Evolutionary conservation across 805 yeast genomes (phyloP).

Genomic region (Pichia californica): DNA sequence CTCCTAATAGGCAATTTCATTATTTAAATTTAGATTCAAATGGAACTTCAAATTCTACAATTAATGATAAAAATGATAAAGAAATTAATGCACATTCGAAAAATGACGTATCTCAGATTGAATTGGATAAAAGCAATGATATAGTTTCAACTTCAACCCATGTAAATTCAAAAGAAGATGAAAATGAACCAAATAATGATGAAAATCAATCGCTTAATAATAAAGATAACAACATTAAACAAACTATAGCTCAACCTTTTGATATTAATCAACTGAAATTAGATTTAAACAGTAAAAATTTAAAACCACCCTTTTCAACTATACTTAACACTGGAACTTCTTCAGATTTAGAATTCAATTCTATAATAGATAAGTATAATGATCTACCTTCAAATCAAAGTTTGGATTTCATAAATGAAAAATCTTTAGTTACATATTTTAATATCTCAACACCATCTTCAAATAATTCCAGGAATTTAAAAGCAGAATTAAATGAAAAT

Average conservation of each 20-base stretch:
- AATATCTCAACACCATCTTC: too few species aligned
- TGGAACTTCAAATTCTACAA: neutral
- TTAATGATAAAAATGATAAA: too few species aligned
- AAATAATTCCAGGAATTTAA: too few species aligned
- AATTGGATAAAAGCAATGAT: too few species aligned
- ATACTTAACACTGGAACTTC: slow-evolving; percentile 1
- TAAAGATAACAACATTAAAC: too few species aligned
- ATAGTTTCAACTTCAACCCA: neutral
- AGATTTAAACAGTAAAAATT: slow-evolving; percentile 1
- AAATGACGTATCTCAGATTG: too few species aligned
- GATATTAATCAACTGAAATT: slow-evolving; percentile 5
- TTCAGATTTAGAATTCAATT: slow-evolving; percentile 14
- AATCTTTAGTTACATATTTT: neutral
- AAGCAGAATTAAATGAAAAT: too few species aligned
- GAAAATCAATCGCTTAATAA: too few species aligned
- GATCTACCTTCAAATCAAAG: slow-evolving; percentile 1
- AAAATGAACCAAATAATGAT: too few species aligned
- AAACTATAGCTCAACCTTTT: neutral
- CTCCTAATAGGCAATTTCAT: slow-evolving; percentile 5
- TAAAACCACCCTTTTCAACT: slow-evolving; percentile 1
- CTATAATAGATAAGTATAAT: slow-evolving; percentile 13
- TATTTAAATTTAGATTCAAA: slow-evolving; percentile 4
- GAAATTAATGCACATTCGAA: too few species aligned
- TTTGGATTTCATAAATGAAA: neutral
- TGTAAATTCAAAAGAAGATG: too few species aligned